These are phyloP conservation scores for Aspergillus conjunctus DNA, from an alignment of 495 filamentous ascomycete species.

Conservation along the genomic window DNA sequence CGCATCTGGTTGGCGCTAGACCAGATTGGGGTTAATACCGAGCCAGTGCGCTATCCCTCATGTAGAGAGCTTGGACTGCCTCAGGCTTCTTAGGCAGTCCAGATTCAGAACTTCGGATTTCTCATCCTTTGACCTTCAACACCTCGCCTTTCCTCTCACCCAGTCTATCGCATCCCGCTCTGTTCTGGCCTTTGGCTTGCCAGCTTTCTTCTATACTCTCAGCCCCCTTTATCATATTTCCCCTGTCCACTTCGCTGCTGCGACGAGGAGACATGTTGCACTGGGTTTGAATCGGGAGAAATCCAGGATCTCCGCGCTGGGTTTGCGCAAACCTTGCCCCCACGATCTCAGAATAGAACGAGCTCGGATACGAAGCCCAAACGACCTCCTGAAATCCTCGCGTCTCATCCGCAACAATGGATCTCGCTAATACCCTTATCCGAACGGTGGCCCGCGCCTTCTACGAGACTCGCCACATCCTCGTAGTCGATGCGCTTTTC, in stretches of 20 bases:
- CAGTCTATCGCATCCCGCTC: background rate
- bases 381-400: background rate
- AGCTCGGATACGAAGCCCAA: background rate
- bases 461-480: constrained; percentile 84
- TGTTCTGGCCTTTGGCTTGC: background rate
- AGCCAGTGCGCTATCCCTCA: background rate
- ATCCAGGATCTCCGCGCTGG: background rate
- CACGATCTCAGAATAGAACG: background rate
- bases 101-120: background rate
- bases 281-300: background rate
- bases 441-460: constrained; percentile 89
- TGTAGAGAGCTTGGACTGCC: constrained; percentile 1
- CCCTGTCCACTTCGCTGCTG: background rate
- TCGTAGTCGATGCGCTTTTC: constrained; percentile 89
- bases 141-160: background rate
- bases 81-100: background rate
- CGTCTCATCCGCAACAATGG: constrained; percentile 53
- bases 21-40: background rate
- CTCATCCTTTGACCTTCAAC: background rate
- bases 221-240: background rate
- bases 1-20: constrained; percentile 2
- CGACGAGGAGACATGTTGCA: background rate
- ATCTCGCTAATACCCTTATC: constrained; percentile 83
- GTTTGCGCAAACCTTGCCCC: background rate
- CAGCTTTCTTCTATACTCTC: background rate